These are phyloP conservation scores for Mycena alexandri DNA, from an alignment of 768 basidiomycete species.

Conservation along the genomic window DNA sequence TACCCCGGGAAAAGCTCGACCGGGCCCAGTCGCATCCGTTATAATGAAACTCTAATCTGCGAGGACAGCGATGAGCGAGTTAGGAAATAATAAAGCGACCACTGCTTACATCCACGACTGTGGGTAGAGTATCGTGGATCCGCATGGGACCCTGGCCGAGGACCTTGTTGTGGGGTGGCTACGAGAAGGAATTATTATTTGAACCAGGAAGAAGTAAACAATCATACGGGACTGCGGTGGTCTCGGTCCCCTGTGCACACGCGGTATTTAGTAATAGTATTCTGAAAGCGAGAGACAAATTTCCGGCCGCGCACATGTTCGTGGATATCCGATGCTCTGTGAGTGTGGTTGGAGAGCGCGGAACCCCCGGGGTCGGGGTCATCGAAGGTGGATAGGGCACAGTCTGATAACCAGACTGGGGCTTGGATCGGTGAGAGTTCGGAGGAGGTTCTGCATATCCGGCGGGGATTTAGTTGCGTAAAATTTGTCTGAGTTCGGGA, in stretches of 20 bases:
- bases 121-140: slow-evolving; percentile 29
- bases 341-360: slow-evolving; percentile 23
- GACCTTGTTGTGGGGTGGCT: slow-evolving; percentile 12
- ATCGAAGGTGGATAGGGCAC: slow-evolving; percentile 7
- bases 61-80: background rate
- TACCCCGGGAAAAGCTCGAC: slow-evolving; percentile 28
- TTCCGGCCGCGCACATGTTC: slow-evolving; percentile 14
- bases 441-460: background rate
- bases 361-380: background rate
- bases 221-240: slow-evolving; percentile 7
- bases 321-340: slow-evolving; percentile 20
- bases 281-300: background rate
- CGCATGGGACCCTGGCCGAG: slow-evolving; percentile 7
- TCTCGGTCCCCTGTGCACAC: slow-evolving; percentile 4
- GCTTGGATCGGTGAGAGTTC: slow-evolving; percentile 17
- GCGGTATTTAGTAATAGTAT: background rate
- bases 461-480: too few species aligned
- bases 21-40: slow-evolving; percentile 4
- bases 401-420: slow-evolving; percentile 15
- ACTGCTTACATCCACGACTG: slow-evolving; percentile 26
- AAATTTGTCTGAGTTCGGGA: too few species aligned
- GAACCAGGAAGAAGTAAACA: background rate
- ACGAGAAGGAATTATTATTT: background rate
- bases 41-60: slow-evolving; percentile 19
- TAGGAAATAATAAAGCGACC: background rate